Conservation (phyloP, 108 stramenopile species). For the Cylindrotheca fusiformis region DNA sequence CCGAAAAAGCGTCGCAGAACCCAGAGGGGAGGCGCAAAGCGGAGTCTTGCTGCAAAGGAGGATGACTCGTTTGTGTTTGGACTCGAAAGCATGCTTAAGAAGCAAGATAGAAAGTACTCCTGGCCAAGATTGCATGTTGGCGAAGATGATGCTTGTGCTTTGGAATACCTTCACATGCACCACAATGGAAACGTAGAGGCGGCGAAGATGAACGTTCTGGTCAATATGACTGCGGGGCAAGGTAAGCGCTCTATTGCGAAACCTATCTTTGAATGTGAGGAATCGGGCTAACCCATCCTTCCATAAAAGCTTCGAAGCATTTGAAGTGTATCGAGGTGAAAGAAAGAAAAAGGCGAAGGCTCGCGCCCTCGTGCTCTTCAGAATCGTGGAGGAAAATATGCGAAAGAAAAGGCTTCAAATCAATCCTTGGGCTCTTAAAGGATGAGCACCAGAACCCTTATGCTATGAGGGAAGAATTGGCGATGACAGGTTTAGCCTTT, state of each 20-base stretch:
- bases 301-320: background rate
- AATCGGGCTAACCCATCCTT: no score
- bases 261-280: no score
- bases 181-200: conserved; percentile 23
- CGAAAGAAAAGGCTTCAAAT: conserved; percentile 4
- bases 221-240: conserved; percentile 15
- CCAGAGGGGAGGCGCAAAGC: no score
- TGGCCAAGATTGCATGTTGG: no score
- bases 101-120: no score
- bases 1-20: no score
- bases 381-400: conserved; percentile 17
- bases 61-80: no score
- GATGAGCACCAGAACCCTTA: background rate
- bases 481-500: background rate
- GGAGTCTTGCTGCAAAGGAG: no score
- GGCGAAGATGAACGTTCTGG: conserved; percentile 9
- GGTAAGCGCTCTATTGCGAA: conserved; percentile 12
- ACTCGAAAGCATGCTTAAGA: no score
- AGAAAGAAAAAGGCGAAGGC: conserved; percentile 1
- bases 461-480: background rate
- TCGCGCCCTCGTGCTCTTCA: conserved; percentile 6
- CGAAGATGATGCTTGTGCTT: conserved; percentile 9
- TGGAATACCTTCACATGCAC: conserved; percentile 8
- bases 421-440: conserved; percentile 13
- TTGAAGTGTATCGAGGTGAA: background rate